Evolutionary conservation across 371 early-diverging fungal species (phyloP), one percentile per base, ranked within the genome.

Genomic region (Mortierella polycephala): DNA sequence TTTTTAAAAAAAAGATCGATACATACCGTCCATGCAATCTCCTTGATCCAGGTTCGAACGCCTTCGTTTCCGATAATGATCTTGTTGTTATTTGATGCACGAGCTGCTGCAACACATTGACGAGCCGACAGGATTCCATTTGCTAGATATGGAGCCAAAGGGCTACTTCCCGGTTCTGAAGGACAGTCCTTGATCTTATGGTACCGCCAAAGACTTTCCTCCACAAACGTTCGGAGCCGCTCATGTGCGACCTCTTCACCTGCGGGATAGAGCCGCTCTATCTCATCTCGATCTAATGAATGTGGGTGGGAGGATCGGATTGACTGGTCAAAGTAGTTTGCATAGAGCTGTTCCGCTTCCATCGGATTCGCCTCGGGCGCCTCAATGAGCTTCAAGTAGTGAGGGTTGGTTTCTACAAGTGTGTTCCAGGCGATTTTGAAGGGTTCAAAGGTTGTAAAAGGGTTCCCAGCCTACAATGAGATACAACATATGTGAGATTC

Each of bases 21-120:
- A 20, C 65, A 45, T 77, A 77, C 77, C 45, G 88, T 82, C 93
- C 91, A 91, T n/a, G 80, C 64, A 13, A 88, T 18, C 50, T 88
- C 88, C 45, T 68, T 73, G 52, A 87, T 82, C 83, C 83, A 87
- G 5, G 75, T 55, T 12, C 63, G 64, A 42, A 80, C 69, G 13
- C 90, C 90, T 18, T 80, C 66, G 37, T 82, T 83, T 10, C 90
- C 91, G 7, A 75, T 57, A 14, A 83, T 83, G 40, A 88, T 67
- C 71, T 83, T 80, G 50, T 77, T 82, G 11, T 64, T 54, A 68
- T 90, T 89, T n/a, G 75, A 76, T 0, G 59, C 65, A 6, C 80
- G 60, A 0, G 88, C 91, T 16, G 66, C 71, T 7, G 64, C 51
- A 16, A 90, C 54, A 67, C 90, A 89, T 39, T 81, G 81, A 8